Conservation (phyloP, 1,139 yeast species). For the Kurtzmaniella quercitrusa region DNA sequence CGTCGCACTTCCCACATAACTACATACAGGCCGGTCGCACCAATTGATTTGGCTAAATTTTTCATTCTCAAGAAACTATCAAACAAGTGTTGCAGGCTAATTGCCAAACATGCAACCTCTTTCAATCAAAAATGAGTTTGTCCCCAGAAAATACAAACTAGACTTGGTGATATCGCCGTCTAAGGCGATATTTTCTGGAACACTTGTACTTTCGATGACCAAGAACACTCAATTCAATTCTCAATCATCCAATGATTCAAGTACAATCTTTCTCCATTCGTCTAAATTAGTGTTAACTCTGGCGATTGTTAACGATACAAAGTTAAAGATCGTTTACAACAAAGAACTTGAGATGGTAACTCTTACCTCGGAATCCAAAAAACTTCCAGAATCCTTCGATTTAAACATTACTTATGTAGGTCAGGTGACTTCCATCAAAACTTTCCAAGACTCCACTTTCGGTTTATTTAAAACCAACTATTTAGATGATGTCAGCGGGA, state of each 20-base stretch:
- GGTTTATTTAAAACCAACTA: slow-evolving; percentile 72
- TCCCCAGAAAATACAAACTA: slow-evolving; percentile 45
- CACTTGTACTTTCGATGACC: slow-evolving; percentile 29
- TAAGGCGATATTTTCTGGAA: slow-evolving; percentile 57
- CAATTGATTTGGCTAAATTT: background rate
- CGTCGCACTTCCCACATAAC: background rate
- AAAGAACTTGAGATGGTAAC: slow-evolving; percentile 32
- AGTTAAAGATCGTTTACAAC: slow-evolving; percentile 30
- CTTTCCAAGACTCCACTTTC: slow-evolving; percentile 52
- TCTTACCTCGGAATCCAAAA: slow-evolving; percentile 13
- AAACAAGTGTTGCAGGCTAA: background rate
- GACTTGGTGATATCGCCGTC: slow-evolving; percentile 39
- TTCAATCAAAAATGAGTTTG: slow-evolving; percentile 26
- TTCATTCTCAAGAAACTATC: background rate
- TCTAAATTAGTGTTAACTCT: slow-evolving; percentile 24
- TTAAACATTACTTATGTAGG: slow-evolving; percentile 42
- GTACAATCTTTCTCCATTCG: slow-evolving; percentile 23
- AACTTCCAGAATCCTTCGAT: slow-evolving; percentile 8
- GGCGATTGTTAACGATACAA: slow-evolving; percentile 16
- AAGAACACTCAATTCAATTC: slow-evolving; percentile 15
- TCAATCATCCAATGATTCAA: background rate
- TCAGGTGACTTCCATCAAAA: slow-evolving; percentile 49
- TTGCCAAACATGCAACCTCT: slow-evolving; percentile 7
- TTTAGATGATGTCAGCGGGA: slow-evolving; percentile 45
- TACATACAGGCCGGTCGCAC: background rate